A percentile compares a stretch with the other conserved stretches of the same genome.
phyloP scores from a whole-genome alignment of 139 green algal species.

The Diplosphaera chodatii region DNA sequence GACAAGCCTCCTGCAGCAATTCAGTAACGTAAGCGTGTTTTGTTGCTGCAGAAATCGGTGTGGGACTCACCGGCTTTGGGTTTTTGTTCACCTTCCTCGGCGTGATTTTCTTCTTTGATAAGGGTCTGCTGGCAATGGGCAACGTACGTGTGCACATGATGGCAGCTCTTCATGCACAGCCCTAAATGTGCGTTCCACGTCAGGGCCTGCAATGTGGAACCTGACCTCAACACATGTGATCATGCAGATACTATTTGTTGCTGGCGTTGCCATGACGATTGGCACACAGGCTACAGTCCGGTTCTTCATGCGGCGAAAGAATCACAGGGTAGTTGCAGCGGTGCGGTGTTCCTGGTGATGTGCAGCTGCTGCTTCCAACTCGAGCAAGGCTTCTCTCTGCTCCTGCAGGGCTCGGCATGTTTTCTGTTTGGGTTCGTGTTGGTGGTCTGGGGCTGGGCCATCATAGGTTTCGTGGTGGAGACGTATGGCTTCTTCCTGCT shows the following conservation, averaged over 20 bases:
- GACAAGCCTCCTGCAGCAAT: neutral
- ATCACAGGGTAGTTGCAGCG: constrained; percentile 80
- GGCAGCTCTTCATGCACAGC: no score
- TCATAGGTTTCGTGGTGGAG: constrained; percentile 81
- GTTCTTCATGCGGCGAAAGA: constrained; percentile 88
- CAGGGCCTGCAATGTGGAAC: neutral
- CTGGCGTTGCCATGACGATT: constrained; percentile 85
- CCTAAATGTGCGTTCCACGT: no score
- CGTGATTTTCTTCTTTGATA: constrained; percentile 95
- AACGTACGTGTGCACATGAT: constrained; percentile 68
- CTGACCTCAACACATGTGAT: neutral
- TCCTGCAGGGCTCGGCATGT: constrained; percentile 64
- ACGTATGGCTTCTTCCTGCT: constrained; percentile 90
- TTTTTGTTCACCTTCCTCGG: constrained; percentile 89
- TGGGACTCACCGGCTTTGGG: constrained; percentile 90
- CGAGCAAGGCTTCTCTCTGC: neutral
- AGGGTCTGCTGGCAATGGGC: constrained; percentile 91
- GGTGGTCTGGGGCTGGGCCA: constrained; percentile 81
- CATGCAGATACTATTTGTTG: constrained; percentile 84
- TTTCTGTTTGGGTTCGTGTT: constrained; percentile 78
- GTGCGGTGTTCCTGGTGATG: neutral
- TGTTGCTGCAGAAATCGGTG: constrained; percentile 84
- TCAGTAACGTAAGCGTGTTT: neutral
- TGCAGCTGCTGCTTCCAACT: neutral
- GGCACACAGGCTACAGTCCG: constrained; percentile 67